A percentile compares a stretch with the other conserved stretches of the same genome.
These are phyloP conservation scores for Eucalyptus regnans DNA, from an alignment of 345 rosid species.

Conservation along the genomic window DNA sequence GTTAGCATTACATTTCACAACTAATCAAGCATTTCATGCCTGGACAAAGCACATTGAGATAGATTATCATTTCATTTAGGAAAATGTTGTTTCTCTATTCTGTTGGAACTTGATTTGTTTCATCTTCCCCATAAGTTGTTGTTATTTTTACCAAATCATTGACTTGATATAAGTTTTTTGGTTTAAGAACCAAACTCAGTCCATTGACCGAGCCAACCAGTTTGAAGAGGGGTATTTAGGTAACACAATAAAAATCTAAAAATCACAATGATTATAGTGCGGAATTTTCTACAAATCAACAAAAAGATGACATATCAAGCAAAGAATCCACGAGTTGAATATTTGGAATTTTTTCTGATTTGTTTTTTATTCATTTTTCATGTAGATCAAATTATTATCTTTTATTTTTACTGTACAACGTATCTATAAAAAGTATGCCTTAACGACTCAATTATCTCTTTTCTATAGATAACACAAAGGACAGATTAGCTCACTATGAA, in stretches of 20 bases:
- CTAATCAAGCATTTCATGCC: no score
- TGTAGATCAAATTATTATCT: neutral
- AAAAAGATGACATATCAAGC: neutral
- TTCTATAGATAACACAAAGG: neutral
- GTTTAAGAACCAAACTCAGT: neutral
- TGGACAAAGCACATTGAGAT: neutral
- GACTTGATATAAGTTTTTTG: no score
- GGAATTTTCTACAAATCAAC: neutral
- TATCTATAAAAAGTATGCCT: neutral
- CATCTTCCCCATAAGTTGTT: neutral
- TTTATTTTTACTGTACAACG: no score
- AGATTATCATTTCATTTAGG: no score
- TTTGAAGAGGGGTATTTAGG: neutral
- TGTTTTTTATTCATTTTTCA: no score
- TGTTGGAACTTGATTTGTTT: neutral
- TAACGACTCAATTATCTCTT: no score
- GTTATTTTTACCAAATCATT: neutral
- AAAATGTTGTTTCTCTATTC: no score
- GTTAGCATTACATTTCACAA: no score
- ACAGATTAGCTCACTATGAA: neutral
- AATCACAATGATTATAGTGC: neutral
- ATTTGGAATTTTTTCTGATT: neutral
- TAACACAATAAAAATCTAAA: neutral
- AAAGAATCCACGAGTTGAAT: neutral
- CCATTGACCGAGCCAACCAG: neutral